Evolutionary conservation across 2,329 filamentous ascomycete genomes (phyloP), one percentile per base, ranked within the genome.

Genomic region (Arthrobotrys sinensis): DNA sequence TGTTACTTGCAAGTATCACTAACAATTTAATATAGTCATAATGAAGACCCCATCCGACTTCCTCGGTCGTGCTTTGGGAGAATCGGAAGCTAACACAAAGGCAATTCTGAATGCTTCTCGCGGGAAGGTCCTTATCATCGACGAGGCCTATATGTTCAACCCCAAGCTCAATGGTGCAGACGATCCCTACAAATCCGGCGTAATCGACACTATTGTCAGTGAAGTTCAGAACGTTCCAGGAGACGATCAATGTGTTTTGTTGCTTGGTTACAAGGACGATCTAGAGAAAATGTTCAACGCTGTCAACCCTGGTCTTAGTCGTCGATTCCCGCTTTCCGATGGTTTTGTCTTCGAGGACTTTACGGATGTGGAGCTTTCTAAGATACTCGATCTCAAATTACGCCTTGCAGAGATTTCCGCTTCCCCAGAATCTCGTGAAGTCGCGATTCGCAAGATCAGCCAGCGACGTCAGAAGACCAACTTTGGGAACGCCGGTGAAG

Each of bases 101-200:
- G 90, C 86, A 0, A 93, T 94, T 5, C 85, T 95, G 0, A 89
- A 88, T 0, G 85, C 89, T 0, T 90, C 91, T 0, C 80, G 87
- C 0, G 92, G 93, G 0, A 95, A 94, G 80, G 91, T 94, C 0
- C 86, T 95, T 0, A 88, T 95, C 12, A 93, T 95, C 1, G 92
- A 95, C 79, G 92, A 96, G 82, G 92, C 92, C 0, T 94, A 95
- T 80, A 89, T 90, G 38, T 85, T 95, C 0, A 77, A 53, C 12
- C 73, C 73, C n/a, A 79, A 79, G 32, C 21, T 79, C 8, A 69
- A 67, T 8, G 76, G 76, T 0, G 85, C 85, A 12, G 82, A 84
- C 0, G 87, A 90, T 80, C 75, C 80, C 0, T 93, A 84, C 84
- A 91, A 89, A 82, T 87, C 86, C 0, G 90, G 89, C 0, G 90